Base-by-base conservation (phyloP, 2,329 filamentous ascomycete genomes). In the Botryosphaeria dothidea region DNA sequence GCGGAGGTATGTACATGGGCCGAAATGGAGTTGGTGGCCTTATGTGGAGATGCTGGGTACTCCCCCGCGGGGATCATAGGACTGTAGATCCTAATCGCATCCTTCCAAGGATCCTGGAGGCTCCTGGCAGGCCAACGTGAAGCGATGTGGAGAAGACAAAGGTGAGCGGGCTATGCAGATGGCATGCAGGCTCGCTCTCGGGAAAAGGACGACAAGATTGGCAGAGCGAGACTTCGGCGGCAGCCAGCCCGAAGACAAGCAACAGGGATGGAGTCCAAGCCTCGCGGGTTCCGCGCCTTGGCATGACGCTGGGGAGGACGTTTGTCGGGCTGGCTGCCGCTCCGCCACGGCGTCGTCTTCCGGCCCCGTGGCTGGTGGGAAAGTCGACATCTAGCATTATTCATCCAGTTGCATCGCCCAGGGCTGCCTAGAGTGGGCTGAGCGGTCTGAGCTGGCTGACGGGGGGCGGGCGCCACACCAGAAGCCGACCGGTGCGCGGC, bases 231-330 rank as follows among this genome's bases (percentile, higher is more conserved):
- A 23, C 4, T 17, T 34, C 8, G 23, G 15, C 19, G n/a, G 36
- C 36, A 45, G 36, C 36, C 54, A 43, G 43, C 36, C 54, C 54
- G 54, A 29, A n/a, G 23, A 58, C 54, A 31, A 43, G 36, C 54
- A 58, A 31, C 54, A 58, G 36, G 54, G 54, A 31, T 58, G 36
- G 6, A 4, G 15, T 13, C 41, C 56, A 34, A 46, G 56, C 29
- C 41, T 31, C 3, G 56, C 56, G 27, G 27, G 25, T 46, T 60
- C 56, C 56, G 56, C 56, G 56, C 56, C 56, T 60, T 60, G 56
- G 56, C 56, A 34, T 41, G 34, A 29, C 52, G 52, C 52, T 21
- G 36, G 31, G 11, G 36, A 58, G 21, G 23, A 36, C 23, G 29
- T 36, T 57, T 60, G 8, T 34, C 54, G 17, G 54, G 38, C 54